Conservation (phyloP, 805 yeast genomes). For the Spathaspora sp. region DNA sequence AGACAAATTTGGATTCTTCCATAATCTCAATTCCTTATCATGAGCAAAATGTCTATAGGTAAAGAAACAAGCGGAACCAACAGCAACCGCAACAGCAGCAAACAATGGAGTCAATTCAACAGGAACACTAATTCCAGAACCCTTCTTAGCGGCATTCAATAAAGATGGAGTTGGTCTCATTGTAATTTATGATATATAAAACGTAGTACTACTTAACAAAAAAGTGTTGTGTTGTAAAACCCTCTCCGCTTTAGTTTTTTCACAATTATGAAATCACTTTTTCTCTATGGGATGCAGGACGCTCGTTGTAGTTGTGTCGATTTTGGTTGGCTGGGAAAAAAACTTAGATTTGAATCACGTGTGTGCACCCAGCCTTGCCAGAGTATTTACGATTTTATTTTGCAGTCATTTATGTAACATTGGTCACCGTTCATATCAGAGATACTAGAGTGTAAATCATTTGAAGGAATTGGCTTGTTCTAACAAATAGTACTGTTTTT, state of each 20-base stretch:
- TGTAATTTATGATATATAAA: constrained; percentile 2
- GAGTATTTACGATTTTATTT: too few relatives aligned
- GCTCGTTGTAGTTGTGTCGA: background rate
- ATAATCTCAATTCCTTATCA: constrained; percentile 43
- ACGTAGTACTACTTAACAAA: background rate
- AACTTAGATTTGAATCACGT: background rate
- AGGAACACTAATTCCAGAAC: constrained; percentile 18
- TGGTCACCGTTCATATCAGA: background rate
- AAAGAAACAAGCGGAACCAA: constrained; percentile 35
- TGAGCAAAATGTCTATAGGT: constrained; percentile 47
- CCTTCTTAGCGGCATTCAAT: constrained; percentile 38
- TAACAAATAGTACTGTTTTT: too few relatives aligned
- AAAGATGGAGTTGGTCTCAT: constrained; percentile 41
- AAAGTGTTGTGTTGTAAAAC: background rate
- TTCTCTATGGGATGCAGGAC: background rate
- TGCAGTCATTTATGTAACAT: background rate
- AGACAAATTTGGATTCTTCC: constrained; percentile 44
- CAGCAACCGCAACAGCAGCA: constrained; percentile 41
- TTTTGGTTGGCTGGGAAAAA: background rate
- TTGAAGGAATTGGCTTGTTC: too few relatives aligned
- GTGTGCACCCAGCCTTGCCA: background rate
- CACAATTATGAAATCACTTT: background rate
- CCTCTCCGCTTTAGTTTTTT: background rate
- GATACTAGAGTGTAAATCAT: too few relatives aligned
- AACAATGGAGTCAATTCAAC: constrained; percentile 47